Evolutionary conservation across 495 filamentous ascomycete species (phyloP).

Genomic region (Penicillium mononematosum): DNA sequence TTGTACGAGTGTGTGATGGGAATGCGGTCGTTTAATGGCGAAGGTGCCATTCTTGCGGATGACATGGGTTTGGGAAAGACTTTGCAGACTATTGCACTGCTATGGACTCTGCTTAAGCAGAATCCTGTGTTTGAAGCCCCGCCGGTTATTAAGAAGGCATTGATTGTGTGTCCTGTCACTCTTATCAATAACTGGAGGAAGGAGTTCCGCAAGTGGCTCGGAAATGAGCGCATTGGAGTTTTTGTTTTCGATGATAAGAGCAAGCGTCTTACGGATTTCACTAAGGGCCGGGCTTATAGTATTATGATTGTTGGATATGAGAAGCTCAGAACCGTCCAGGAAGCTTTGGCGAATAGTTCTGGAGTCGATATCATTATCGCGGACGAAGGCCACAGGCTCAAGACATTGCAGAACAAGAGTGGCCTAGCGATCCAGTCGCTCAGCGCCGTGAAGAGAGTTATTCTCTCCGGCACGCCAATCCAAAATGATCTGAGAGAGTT

Average conservation of each 20-base stretch:
- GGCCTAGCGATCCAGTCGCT: slow-evolving; percentile 71
- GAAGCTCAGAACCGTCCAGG: slow-evolving; percentile 67
- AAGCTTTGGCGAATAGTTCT: slow-evolving; percentile 60
- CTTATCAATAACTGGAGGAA: slow-evolving; percentile 79
- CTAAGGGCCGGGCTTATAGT: slow-evolving; percentile 68
- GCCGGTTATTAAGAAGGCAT: slow-evolving; percentile 70
- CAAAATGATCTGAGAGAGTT: slow-evolving; percentile 82
- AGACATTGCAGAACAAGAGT: slow-evolving; percentile 79
- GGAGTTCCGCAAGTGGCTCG: slow-evolving; percentile 80
- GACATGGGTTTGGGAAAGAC: slow-evolving; percentile 86
- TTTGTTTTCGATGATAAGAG: slow-evolving; percentile 69
- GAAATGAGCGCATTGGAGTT: slow-evolving; percentile 73
- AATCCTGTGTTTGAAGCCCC: slow-evolving; percentile 63
- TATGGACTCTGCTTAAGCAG: slow-evolving; percentile 82
- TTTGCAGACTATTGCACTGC: slow-evolving; percentile 70
- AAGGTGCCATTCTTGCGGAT: slow-evolving; percentile 76
- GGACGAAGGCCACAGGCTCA: slow-evolving; percentile 79
- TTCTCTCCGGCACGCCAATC: slow-evolving; percentile 75
- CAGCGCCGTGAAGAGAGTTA: slow-evolving; percentile 64
- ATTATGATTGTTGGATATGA: slow-evolving; percentile 86
- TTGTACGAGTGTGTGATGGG: slow-evolving; percentile 87
- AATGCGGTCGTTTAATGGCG: slow-evolving; percentile 65
- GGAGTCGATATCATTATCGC: slow-evolving; percentile 77
- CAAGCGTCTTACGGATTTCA: slow-evolving; percentile 70
- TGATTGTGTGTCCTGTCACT: slow-evolving; percentile 80